Conservation (phyloP, 495 filamentous ascomycete genomes). For the Neurospora hispaniola region DNA sequence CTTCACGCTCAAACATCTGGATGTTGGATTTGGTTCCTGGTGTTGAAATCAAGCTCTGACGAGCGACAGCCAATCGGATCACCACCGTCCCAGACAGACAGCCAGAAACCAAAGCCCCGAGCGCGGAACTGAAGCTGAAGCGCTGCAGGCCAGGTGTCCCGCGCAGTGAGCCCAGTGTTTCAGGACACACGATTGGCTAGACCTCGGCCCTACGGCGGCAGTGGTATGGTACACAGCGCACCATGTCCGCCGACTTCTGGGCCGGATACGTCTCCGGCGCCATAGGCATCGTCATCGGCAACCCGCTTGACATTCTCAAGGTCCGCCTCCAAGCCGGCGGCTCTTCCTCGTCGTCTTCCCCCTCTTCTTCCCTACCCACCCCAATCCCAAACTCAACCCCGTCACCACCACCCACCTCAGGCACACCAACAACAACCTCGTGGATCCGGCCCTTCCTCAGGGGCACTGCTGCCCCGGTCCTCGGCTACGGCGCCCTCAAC, state of each 20-base stretch:
- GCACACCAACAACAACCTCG: constrained; percentile 30
- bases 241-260: constrained; percentile 80
- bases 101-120: background rate
- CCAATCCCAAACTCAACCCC: constrained; percentile 59
- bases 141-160: background rate
- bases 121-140: background rate
- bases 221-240: background rate
- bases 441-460: constrained; percentile 29
- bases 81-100: background rate
- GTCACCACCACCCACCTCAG: no score
- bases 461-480: constrained; percentile 68
- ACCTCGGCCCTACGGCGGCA: background rate
- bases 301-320: constrained; percentile 80
- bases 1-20: background rate
- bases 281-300: constrained; percentile 73
- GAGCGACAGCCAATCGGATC: background rate
- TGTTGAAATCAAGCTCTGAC: background rate
- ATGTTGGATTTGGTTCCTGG: background rate
- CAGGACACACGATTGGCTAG: background rate
- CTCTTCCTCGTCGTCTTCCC: constrained; percentile 30
- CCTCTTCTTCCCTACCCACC: constrained; percentile 62
- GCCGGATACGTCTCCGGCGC: constrained; percentile 77
- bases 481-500: constrained; percentile 84
- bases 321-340: constrained; percentile 58
- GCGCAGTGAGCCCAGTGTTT: background rate